Base-by-base conservation (phyloP, 192 early-diverging fungal genomes). In the Thoreauomyces humboldtii region DNA sequence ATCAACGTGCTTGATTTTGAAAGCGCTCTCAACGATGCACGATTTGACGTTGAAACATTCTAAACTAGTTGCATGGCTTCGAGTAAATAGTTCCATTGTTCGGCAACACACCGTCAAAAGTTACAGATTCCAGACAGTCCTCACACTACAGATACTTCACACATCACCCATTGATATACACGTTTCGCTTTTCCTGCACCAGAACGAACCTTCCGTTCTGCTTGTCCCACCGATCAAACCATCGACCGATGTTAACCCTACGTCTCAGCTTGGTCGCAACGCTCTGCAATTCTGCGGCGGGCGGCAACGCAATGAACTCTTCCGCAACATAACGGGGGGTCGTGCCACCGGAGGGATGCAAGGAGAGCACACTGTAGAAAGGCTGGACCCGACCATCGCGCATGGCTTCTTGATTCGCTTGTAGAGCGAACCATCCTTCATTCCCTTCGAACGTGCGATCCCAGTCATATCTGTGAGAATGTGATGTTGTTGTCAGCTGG, bases 241-340 rank as follows among this genome's bases (percentile, higher is more conserved):
- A 64, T n/a, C 24, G 15, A 6, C 62, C 62, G 35, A 54, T n/a
- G 2, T 64, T 19, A n/a, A n/a, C n/a, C n/a, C n/a, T n/a, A n/a
- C n/a, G n/a, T 7, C 19, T 22, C 27, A 15, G 17, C 17, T 5
- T 27, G n/a, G n/a, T n/a, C n/a, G n/a, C n/a, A n/a, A n/a, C n/a
- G n/a, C n/a, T n/a, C n/a, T n/a, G n/a, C n/a, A n/a, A n/a, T 25
- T 64, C 51, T 0, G 17, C 9, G n/a, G 15, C 43, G 19, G 22
- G 43, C 6, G 32, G 48, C 29, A 28, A 15, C 25, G 17, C 50
- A 14, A 64, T 64, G 38, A 54, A 54, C 37, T 64, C 42, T 33
- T 64, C 62, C 6, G 62, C 62, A n/a, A 64, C 62, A 25, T 64
- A 64, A 0, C 51, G 62, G 19, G 27, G 38, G 17, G 50, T 61